Base-by-base conservation (phyloP, 345 rosid species). In the Abelmoschus esculentus region DNA sequence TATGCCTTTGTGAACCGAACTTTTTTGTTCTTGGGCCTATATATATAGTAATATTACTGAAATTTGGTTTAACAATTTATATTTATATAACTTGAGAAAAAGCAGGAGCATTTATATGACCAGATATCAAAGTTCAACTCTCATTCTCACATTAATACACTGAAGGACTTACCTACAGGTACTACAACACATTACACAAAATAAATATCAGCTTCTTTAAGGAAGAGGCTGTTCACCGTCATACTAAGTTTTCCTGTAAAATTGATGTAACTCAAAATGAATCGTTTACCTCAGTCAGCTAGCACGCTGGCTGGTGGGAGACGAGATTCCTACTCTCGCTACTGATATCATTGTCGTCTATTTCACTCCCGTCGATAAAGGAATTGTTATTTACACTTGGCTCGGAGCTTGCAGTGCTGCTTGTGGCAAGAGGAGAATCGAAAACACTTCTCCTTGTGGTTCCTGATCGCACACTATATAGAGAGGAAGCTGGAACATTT, bases 331-430 rank as follows among this genome's bases (percentile, higher is more conserved):
- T 79, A n/a, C 71, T 83, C 72, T 87, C 87, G 34, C 84, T 83
- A 26, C 73, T 80, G 29, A 78, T 76, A 73, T 84, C 87, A 18
- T 78, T 79, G 50, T 81, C 80, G 69, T 87, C 97, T 0, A 83
- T 78, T 72, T 85, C 90, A 52, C 66, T 79, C 58, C 85, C 87
- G 46, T 86, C 90, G 57, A 83, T 75, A 68, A 77, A 60, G 60
- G 80, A 78, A 59, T 80, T 84, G 56, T 84, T 87, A 83, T 86
- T 91, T 11, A 89, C 81, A 64, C 93, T 90, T 3, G 84, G 80
- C 77, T 92, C 97, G 0, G 91, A 88, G 81, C 93, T 87, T 14
- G 85, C 84, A 17, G 84, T 88, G 65, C 96, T 92, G 77, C 91
- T 87, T 0, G 89, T 92, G 62, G 87, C 90, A 31, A 85, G 77